These are phyloP conservation scores for Castanea crenata DNA, from an alignment of 306 rosid species.

Conservation along the genomic window DNA sequence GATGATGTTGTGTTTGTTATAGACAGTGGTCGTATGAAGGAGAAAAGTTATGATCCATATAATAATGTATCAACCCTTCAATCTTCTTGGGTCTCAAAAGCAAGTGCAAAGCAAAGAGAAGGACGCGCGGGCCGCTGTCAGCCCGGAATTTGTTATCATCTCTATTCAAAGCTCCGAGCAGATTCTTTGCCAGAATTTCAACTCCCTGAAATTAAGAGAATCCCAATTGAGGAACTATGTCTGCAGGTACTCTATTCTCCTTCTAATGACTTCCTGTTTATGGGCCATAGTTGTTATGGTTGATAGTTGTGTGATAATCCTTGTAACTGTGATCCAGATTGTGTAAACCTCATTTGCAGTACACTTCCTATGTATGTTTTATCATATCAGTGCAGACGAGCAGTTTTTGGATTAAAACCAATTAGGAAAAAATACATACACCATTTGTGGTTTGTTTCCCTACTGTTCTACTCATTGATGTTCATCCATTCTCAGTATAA, in stretches of 20 bases:
- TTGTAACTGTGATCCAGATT: neutral
- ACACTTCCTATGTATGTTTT: neutral
- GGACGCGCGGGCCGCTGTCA: constrained; percentile 99
- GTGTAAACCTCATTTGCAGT: neutral
- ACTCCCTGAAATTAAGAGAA: constrained; percentile 92
- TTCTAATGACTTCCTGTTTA: constrained; percentile 6
- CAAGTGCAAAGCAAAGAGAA: constrained; percentile 92
- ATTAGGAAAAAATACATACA: neutral
- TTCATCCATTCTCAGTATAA: neutral
- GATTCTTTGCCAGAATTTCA: constrained; percentile 72
- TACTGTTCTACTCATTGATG: neutral
- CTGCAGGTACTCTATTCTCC: constrained; percentile 66
- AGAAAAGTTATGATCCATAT: constrained; percentile 89
- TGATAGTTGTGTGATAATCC: neutral
- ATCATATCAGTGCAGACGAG: neutral
- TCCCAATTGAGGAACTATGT: constrained; percentile 92
- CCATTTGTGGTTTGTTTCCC: neutral
- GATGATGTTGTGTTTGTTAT: constrained; percentile 93
- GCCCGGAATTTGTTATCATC: constrained; percentile 94
- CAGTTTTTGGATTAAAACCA: neutral
- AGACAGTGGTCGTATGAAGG: constrained; percentile 89
- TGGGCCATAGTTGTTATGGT: neutral
- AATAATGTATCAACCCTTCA: constrained; percentile 83
- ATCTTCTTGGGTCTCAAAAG: constrained; percentile 96
- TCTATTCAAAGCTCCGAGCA: constrained; percentile 66